Base-by-base conservation (phyloP, 2,329 filamentous ascomycete species). In the Stenocarpella maydis region DNA sequence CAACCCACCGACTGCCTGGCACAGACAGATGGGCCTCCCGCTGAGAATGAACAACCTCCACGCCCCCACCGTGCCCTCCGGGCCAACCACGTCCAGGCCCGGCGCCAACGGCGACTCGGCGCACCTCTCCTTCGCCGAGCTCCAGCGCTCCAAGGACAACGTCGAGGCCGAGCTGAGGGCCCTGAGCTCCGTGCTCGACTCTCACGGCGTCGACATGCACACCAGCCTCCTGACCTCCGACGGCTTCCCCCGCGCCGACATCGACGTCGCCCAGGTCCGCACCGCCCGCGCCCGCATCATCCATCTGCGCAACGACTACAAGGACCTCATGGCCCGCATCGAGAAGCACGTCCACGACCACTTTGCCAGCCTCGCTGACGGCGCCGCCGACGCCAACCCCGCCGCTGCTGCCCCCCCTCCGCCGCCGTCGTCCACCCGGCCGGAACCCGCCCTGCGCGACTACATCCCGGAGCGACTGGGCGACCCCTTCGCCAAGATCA, bases 211-310 rank as follows among this genome's bases (percentile, higher is more conserved):
- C 65, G 91, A 92, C 76, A 99, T 99, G 96, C 91, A 91, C 75
- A 98, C 96, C 9, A 86, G 89, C 69, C 88, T 99, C 47, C 89
- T 94, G 28, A 98, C 95, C 17, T 88, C 90, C 71, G 96, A 98
- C 81, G 96, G 96, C 58, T 99, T 93, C 78, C 96, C 96, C 39
- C 89, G 96, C 77, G 91, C 93, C 75, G 96, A 99, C 80, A 91
- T 99, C 73, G 96, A 99, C 79, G 92, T 99, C 72, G 92, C 96
- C 31, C 95, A 98, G 82, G 96, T 99, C 77, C 93, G 96, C 71
- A 97, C 94, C n/a, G 97, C 95, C 45, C 88, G 96, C 80, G 88
- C 95, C 34, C 90, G 93, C 71, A 97, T 99, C 74, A 96, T 98
- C 74, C 86, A 91, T 74, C 86, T 98, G 47, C 91, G 92, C 73